Evolutionary conservation across 2,329 filamentous ascomycete species (phyloP).

Genomic region (Fusarium sp.): DNA sequence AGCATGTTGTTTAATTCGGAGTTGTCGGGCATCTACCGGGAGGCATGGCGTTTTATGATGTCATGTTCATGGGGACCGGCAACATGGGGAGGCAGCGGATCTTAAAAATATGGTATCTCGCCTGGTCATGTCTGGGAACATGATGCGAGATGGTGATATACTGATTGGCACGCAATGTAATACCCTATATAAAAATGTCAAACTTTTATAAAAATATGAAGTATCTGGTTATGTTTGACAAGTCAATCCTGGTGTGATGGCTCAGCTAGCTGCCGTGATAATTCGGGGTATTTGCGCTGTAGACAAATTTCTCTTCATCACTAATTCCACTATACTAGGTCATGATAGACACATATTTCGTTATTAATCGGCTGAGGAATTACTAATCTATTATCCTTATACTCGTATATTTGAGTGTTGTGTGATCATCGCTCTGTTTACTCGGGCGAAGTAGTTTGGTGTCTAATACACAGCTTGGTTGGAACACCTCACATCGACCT

Average conservation of each 20-base stretch:
- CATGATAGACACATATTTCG: not conserved
- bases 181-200: conserved; percentile 19
- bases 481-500: too few species aligned
- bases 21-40: conserved; percentile 7
- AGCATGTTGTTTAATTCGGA: not conserved
- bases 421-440: too few species aligned
- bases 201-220: not conserved
- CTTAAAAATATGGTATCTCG: conserved; percentile 19
- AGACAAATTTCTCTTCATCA: not conserved
- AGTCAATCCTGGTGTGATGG: not conserved
- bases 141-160: conserved; percentile 18
- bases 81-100: conserved; percentile 10
- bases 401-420: not conserved
- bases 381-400: not conserved
- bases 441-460: too few species aligned
- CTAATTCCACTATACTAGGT: not conserved
- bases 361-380: not conserved
- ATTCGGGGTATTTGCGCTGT: too few species aligned
- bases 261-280: not conserved
- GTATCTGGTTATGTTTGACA: not conserved
- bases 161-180: conserved; percentile 13
- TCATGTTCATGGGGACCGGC: conserved; percentile 13
- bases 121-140: conserved; percentile 1
- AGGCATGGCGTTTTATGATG: conserved; percentile 27
- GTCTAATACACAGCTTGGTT: too few species aligned